phyloP scores from a whole-genome alignment of 2,329 filamentous ascomycete genomes.

The Aspergillus pseudoviridinutans region DNA sequence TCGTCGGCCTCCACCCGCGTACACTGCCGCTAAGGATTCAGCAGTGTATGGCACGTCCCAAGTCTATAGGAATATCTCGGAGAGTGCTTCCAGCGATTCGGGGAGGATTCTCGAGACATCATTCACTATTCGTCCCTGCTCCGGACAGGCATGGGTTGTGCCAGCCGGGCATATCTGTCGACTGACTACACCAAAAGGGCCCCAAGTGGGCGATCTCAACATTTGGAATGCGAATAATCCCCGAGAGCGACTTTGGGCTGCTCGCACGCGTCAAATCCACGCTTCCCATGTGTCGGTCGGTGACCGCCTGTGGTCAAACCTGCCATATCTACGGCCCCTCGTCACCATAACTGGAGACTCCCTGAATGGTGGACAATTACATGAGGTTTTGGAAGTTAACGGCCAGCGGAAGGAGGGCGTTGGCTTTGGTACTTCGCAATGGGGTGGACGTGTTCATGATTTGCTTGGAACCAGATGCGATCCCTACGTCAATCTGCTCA shows the following conservation, averaged over 20 bases:
- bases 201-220: constrained; percentile 81
- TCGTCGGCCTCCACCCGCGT: constrained; percentile 36
- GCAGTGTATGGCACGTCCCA: constrained; percentile 32
- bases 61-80: constrained; percentile 36
- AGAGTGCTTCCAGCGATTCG: constrained; percentile 26
- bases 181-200: constrained; percentile 70
- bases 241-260: constrained; percentile 77
- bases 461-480: constrained; percentile 79
- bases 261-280: constrained; percentile 73
- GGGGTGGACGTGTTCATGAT: constrained; percentile 70
- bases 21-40: constrained; percentile 34
- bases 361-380: constrained; percentile 44
- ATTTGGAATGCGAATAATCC: constrained; percentile 75
- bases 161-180: constrained; percentile 65
- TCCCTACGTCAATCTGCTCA: constrained; percentile 73
- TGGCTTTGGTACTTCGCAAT: constrained; percentile 40
- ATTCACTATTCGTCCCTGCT: constrained; percentile 68
- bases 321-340: constrained; percentile 73
- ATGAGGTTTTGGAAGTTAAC: constrained; percentile 33
- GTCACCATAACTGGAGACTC: constrained; percentile 67
- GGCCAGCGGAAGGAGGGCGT: constrained; percentile 37
- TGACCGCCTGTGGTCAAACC: constrained; percentile 71
- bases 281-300: constrained; percentile 67
- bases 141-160: constrained; percentile 69
- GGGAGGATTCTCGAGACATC: constrained; percentile 35